Evolutionary conservation across 2,329 filamentous ascomycete species (phyloP), one percentile per base, ranked within the genome.

Genomic region (Cercospora janseana): DNA sequence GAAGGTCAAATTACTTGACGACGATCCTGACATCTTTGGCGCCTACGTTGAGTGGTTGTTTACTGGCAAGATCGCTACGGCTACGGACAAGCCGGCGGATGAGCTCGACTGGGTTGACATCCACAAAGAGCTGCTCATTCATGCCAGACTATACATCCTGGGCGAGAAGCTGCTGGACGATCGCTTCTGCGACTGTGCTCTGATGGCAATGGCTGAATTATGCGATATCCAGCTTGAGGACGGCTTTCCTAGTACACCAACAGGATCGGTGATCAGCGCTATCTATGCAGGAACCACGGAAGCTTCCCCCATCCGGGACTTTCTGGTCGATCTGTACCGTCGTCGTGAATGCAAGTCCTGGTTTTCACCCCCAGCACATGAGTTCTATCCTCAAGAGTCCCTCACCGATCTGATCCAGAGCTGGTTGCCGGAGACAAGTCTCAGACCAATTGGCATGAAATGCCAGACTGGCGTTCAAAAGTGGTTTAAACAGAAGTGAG

Each of bases 41-140:
- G 4, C 42, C 5, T 58, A 56, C 29, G 34, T 49, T 4, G 26
- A 57, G 1, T 60, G 53, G 53, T 32, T 56, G 9, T 53, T 49
- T 20, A 18, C 15, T 18, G 18, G 18, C 4, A 20, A 27, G 13
- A 43, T 28, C 10, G 6, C 31, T 15, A 26, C 21, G 10, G 13
- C 28, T 2, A 13, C 42, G 2, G 46, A 46, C 35, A 21, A 37
- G 29, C 21, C 34, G 4, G 31, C 12, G 5, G 34, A 20, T 12
- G 24, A 38, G 16, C 32, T 26, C 20, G 12, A 10, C 1, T 52
- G 32, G 20, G 8, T 23, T 8, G 18, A 54, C 5, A 48, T 52
- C 18, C n/a, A 18, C 34, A 5, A 10, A 1, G 27, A 42, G n/a
- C 20, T 32, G 7, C 27, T 18, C 6, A 6, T 32, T 4, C 46